Conservation (phyloP, 441 rosid genomes). For the Syzygium syzygioides region DNA sequence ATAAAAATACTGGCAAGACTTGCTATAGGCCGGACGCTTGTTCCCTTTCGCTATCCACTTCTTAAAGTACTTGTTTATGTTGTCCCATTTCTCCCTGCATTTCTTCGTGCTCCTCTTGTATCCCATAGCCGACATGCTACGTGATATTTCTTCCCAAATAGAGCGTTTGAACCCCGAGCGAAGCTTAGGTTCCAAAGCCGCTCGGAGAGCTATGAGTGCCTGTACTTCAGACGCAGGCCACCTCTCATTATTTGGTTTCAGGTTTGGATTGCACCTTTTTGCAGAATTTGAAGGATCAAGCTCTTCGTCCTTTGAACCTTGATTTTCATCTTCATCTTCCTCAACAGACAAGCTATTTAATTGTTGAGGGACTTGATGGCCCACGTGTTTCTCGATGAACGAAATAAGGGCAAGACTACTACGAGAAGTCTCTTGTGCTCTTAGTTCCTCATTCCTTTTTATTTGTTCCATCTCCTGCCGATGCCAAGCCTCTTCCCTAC, state of each 20-base stretch:
- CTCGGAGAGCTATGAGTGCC: slow-evolving; percentile 53
- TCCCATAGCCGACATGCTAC: slow-evolving; percentile 48
- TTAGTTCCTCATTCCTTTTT: slow-evolving; percentile 46
- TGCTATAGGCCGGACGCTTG: slow-evolving; percentile 36
- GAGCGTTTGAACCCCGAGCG: slow-evolving; percentile 26
- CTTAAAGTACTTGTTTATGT: slow-evolving; percentile 69
- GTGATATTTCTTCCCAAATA: slow-evolving; percentile 69
- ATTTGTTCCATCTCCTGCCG: slow-evolving; percentile 55
- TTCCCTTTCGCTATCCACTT: slow-evolving; percentile 35
- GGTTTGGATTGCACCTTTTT: not conserved
- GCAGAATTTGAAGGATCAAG: not conserved
- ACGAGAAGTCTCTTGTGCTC: slow-evolving; percentile 49
- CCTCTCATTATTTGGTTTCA: slow-evolving; percentile 27
- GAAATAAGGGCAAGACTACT: slow-evolving; percentile 54
- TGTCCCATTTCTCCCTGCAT: slow-evolving; percentile 90
- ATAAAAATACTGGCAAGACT: slow-evolving; percentile 45
- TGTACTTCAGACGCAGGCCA: slow-evolving; percentile 84
- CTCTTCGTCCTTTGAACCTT: slow-evolving; percentile 8
- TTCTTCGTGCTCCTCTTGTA: slow-evolving; percentile 54
- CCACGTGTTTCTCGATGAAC: slow-evolving; percentile 39
- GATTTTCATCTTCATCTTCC: slow-evolving; percentile 14
- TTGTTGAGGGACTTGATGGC: slow-evolving; percentile 34
- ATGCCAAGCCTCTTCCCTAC: slow-evolving; percentile 80
- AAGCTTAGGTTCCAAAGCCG: slow-evolving; percentile 36
- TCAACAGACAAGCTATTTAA: slow-evolving; percentile 7